Evolutionary conservation across 73 alveolate genomes (phyloP).

Genomic region (Diophrys sp.): DNA sequence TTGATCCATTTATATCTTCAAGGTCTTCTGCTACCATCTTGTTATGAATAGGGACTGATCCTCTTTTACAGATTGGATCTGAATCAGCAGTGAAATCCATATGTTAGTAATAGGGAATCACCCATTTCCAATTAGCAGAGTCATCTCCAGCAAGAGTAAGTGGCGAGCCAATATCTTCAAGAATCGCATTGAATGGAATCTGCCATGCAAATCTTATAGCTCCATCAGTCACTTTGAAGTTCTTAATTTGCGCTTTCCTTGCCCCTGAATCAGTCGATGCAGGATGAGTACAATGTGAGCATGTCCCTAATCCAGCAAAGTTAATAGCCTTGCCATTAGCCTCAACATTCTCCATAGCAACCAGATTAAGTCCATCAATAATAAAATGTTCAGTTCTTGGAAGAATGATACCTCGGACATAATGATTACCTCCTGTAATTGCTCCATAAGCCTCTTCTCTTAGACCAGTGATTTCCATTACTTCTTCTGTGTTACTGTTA

Average conservation of each 20-base stretch:
- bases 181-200: neutral
- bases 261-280: slow-evolving; percentile 17
- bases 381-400: slow-evolving; percentile 64
- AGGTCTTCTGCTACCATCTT: too few relatives aligned
- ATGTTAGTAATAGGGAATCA: neutral
- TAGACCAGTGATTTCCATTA: neutral
- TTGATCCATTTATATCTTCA: too few relatives aligned
- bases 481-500: slow-evolving; percentile 40
- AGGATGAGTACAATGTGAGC: slow-evolving; percentile 19
- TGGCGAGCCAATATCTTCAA: neutral
- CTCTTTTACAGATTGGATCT: neutral
- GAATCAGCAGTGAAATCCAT: neutral
- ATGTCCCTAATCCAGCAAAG: slow-evolving; percentile 3
- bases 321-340: neutral
- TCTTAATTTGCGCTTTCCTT: slow-evolving; percentile 6
- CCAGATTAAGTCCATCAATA: slow-evolving; percentile 30
- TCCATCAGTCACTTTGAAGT: slow-evolving; percentile 4
- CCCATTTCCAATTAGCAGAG: neutral
- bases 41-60: too few relatives aligned
- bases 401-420: slow-evolving; percentile 35
- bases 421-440: neutral
- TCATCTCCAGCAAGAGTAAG: neutral
- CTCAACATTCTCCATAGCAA: slow-evolving; percentile 33
- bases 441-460: neutral
- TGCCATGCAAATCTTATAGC: slow-evolving; percentile 1